phyloP scores from a whole-genome alignment of 345 rosid species.

The Chamaenerion angustifolium region DNA sequence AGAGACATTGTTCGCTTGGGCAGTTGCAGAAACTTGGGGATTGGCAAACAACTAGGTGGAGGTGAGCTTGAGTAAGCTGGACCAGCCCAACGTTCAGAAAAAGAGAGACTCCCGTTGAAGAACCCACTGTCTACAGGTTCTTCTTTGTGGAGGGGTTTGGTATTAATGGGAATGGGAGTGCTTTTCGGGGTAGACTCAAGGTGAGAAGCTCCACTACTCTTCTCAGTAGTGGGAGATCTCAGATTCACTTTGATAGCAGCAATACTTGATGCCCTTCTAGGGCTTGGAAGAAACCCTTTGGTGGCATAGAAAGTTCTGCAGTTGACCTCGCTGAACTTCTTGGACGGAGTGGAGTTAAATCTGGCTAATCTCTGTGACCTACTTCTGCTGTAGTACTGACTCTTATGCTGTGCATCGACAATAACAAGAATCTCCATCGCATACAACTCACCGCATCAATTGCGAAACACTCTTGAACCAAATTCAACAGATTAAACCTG shows the following conservation, averaged over 20 bases:
- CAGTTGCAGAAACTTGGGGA: conserved; percentile 67
- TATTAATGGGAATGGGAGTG: conserved; percentile 40
- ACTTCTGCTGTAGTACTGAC: conserved; percentile 30
- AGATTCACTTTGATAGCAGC: conserved; percentile 10
- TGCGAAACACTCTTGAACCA: not conserved
- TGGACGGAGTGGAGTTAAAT: conserved; percentile 39
- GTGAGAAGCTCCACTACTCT: conserved; percentile 7
- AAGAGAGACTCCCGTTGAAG: conserved; percentile 21
- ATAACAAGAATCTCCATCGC: conserved; percentile 73
- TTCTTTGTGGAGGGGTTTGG: conserved; percentile 11
- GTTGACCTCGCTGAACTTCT: conserved; percentile 41
- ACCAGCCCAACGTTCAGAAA: conserved; percentile 90
- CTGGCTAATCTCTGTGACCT: conserved; percentile 27
- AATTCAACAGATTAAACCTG: conserved; percentile 4
- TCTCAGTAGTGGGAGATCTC: conserved; percentile 11
- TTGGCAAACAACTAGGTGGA: conserved; percentile 81
- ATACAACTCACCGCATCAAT: conserved; percentile 2
- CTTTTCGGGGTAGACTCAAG: conserved; percentile 17
- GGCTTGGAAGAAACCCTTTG: conserved; percentile 62
- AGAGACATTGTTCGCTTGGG: conserved; percentile 54
- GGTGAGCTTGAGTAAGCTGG: conserved; percentile 97
- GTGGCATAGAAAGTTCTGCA: conserved; percentile 40
- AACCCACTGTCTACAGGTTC: conserved; percentile 21
- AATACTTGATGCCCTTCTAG: conserved; percentile 19
- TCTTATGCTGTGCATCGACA: conserved; percentile 47